Percentiles rank a stretch among this genome's conserved stretches.
Evolutionary conservation across 2,329 filamentous ascomycete species (phyloP).

Genomic region (Cadophora sp.): DNA sequence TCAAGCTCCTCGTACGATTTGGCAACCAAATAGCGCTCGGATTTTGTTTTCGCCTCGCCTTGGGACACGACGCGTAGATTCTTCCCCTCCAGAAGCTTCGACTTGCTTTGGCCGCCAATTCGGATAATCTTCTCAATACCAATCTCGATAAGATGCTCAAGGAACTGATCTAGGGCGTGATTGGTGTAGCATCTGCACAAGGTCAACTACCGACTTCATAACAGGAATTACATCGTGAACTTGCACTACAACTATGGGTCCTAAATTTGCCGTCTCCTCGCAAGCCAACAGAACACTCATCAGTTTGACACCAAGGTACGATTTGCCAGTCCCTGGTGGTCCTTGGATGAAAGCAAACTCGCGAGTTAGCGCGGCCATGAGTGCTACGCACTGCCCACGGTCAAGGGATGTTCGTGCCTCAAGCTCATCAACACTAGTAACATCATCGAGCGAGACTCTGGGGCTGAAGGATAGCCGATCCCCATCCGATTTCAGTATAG

Average conservation of each 20-base stretch:
- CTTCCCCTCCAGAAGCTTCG: slow-evolving; percentile 31
- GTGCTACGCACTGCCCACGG: slow-evolving; percentile 49
- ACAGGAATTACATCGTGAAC: slow-evolving; percentile 52
- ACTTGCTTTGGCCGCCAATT: slow-evolving; percentile 47
- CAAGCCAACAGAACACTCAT: slow-evolving; percentile 43
- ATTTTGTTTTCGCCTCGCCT: slow-evolving; percentile 26
- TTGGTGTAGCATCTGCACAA: slow-evolving; percentile 57
- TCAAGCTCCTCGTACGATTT: slow-evolving; percentile 27
- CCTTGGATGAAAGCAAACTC: slow-evolving; percentile 52
- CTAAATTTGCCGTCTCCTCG: slow-evolving; percentile 37
- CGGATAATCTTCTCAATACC: slow-evolving; percentile 58
- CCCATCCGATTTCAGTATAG: slow-evolving; percentile 23
- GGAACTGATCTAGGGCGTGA: slow-evolving; percentile 69
- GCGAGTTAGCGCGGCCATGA: slow-evolving; percentile 45
- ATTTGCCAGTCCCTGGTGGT: slow-evolving; percentile 41
- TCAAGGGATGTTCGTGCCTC: slow-evolving; percentile 33
- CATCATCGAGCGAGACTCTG: slow-evolving; percentile 22
- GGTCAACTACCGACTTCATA: slow-evolving; percentile 34
- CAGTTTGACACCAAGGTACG: slow-evolving; percentile 38
- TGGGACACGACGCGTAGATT: slow-evolving; percentile 36
- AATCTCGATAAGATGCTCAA: slow-evolving; percentile 67
- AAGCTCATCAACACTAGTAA: slow-evolving; percentile 33
- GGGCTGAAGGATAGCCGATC: slow-evolving; percentile 20
- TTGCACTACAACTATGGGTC: slow-evolving; percentile 47
- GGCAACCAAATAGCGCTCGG: slow-evolving; percentile 27